Percentiles rank a stretch among this genome's conserved stretches.
phyloP scores from a whole-genome alignment of 2,329 filamentous ascomycete genomes.

The Lachnellula hyalina region DNA sequence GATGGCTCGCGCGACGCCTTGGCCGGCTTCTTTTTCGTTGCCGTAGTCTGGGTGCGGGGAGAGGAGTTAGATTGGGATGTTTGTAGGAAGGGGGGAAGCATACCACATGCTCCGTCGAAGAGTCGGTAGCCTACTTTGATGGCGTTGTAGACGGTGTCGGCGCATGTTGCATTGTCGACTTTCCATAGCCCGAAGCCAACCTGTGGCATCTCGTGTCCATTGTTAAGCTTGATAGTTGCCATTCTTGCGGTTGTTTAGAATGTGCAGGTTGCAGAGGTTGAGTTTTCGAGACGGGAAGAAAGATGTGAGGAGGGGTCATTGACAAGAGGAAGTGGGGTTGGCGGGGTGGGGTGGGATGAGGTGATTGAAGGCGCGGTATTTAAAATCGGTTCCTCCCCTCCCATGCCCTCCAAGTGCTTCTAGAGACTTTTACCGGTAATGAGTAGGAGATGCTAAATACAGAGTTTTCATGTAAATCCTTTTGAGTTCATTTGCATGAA shows the following conservation, averaged over 20 bases:
- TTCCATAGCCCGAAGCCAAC: slow-evolving; percentile 68
- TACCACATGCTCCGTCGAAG: slow-evolving; percentile 56
- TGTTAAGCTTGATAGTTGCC: slow-evolving; percentile 41
- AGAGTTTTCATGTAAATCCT: too few relatives aligned
- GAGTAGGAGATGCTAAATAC: too few relatives aligned
- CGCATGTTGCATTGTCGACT: slow-evolving; percentile 57
- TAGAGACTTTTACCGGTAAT: too few relatives aligned
- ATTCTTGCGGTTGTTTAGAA: slow-evolving; percentile 21
- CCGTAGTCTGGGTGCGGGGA: slow-evolving; percentile 58
- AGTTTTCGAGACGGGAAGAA: background rate
- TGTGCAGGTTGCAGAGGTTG: slow-evolving; percentile 5
- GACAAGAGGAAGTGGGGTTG: slow-evolving; percentile 5
- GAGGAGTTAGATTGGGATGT: background rate
- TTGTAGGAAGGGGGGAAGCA: slow-evolving; percentile 6
- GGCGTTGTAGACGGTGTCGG: slow-evolving; percentile 61
- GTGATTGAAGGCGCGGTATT: too few relatives aligned
- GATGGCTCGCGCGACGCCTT: slow-evolving; percentile 74
- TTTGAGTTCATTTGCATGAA: too few relatives aligned
- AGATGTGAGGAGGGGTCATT: slow-evolving; percentile 2
- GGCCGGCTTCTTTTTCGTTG: slow-evolving; percentile 72
- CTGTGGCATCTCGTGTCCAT: slow-evolving; percentile 49
- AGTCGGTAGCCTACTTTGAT: slow-evolving; percentile 57
- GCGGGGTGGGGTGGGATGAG: too few relatives aligned
- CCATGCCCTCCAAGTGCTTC: too few relatives aligned
- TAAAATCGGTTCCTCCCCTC: too few relatives aligned